Conservation (phyloP, 208 protist genomes). For the Leishmania martiniquensis region DNA sequence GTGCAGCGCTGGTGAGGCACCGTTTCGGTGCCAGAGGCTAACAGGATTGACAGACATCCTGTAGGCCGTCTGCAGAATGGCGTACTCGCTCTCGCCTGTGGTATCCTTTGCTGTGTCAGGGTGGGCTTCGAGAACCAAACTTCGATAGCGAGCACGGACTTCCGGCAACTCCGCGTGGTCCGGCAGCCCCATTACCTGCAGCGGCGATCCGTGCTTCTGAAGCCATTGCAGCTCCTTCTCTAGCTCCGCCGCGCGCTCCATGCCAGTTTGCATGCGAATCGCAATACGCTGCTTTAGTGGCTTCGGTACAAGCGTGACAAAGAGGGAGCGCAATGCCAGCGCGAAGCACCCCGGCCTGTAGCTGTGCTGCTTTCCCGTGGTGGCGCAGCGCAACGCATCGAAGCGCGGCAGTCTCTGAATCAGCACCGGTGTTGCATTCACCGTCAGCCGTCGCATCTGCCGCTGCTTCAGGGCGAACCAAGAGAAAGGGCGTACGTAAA, state of each 20-base stretch:
- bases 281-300: conserved; percentile 45
- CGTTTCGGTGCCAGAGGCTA: conserved; percentile 85
- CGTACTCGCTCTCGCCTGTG: conserved; percentile 49
- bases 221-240: conserved; percentile 81
- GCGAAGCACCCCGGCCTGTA: conserved; percentile 69
- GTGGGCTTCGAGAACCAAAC: conserved; percentile 75
- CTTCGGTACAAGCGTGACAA: conserved; percentile 39
- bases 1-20: conserved; percentile 63
- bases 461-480: no score
- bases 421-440: not conserved
- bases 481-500: no score
- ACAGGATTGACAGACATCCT: conserved; percentile 60
- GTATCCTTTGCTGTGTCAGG: conserved; percentile 58
- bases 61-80: conserved; percentile 73
- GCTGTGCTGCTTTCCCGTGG: conserved; percentile 70
- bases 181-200: conserved; percentile 80
- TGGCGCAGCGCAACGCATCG: conserved; percentile 17
- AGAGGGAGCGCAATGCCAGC: conserved; percentile 41
- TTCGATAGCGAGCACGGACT: conserved; percentile 72
- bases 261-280: conserved; percentile 49
- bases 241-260: conserved; percentile 62
- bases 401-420: not conserved
- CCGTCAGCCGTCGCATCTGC: not conserved
- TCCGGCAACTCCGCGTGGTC: conserved; percentile 75
- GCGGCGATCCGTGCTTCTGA: conserved; percentile 69